These are phyloP conservation scores for Silybum marianum DNA, from an alignment of 129 eudicot genomes.

Conservation along the genomic window DNA sequence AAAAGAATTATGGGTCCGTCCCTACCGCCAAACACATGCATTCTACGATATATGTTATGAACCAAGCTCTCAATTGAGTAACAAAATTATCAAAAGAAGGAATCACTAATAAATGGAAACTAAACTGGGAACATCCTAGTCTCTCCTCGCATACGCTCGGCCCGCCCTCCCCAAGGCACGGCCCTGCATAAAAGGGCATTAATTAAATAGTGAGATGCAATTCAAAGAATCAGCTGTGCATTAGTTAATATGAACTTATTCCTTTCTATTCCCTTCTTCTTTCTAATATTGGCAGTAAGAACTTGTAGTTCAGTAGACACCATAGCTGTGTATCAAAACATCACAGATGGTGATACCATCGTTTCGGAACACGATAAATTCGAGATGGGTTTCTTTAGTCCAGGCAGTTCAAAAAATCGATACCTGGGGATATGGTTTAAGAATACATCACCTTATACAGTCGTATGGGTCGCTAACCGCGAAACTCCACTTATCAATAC, in stretches of 20 bases:
- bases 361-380: slow-evolving; percentile 23
- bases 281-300: not conserved
- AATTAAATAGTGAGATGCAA: no score
- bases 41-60: no score
- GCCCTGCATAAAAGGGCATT: no score
- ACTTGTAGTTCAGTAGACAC: slow-evolving; percentile 21
- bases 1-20: no score
- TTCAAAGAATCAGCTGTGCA: not conserved
- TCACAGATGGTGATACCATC: slow-evolving; percentile 34
- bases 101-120: no score
- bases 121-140: no score
- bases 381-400: slow-evolving; percentile 47
- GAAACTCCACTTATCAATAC: slow-evolving; percentile 14
- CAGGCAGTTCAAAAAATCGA: slow-evolving; percentile 29
- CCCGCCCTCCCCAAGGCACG: no score
- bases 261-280: slow-evolving; percentile 2
- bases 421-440: slow-evolving; percentile 31
- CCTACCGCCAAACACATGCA: no score
- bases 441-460: slow-evolving; percentile 8
- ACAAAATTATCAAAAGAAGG: no score
- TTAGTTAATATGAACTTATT: not conserved
- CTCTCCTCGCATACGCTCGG: no score
- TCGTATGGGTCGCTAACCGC: slow-evolving; percentile 35
- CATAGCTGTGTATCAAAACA: slow-evolving; percentile 11
- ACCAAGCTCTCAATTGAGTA: no score